phyloP scores from a whole-genome alignment of 805 yeast genomes.

The Hanseniaspora meyeri region DNA sequence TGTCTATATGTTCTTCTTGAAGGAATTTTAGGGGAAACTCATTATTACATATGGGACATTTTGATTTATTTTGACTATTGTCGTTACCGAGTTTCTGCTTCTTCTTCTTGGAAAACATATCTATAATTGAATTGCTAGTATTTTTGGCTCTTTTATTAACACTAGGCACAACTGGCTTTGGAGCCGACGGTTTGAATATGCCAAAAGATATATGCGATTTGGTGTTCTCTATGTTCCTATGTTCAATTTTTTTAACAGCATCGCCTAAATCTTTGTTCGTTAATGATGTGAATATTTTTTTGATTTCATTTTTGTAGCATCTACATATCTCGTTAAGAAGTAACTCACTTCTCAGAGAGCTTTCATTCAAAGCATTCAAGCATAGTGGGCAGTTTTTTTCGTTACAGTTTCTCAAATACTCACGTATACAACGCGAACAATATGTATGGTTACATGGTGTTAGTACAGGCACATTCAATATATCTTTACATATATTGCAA shows the following conservation, averaged over 20 bases:
- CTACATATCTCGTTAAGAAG: conserved; percentile 58
- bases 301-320: conserved; percentile 34
- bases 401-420: conserved; percentile 38
- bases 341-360: conserved; percentile 53
- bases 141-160: neutral
- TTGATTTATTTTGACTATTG: conserved; percentile 13
- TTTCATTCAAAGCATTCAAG: conserved; percentile 54
- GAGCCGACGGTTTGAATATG: conserved; percentile 10
- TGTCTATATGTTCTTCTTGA: conserved; percentile 50
- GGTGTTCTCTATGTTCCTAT: neutral
- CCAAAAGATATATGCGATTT: neutral
- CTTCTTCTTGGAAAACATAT: conserved; percentile 13
- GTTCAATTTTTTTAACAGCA: conserved; percentile 16
- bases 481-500: conserved; percentile 83
- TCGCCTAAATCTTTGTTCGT: conserved; percentile 26
- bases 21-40: conserved; percentile 43
- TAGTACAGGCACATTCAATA: conserved; percentile 63
- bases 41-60: conserved; percentile 56
- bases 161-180: neutral
- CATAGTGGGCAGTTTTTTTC: conserved; percentile 69
- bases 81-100: conserved; percentile 1
- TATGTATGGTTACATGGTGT: conserved; percentile 83
- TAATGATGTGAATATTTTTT: conserved; percentile 25
- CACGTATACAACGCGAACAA: conserved; percentile 76
- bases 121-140: conserved; percentile 14